These are phyloP conservation scores for Brassica napus DNA, from an alignment of 345 rosid genomes.

Conservation along the genomic window DNA sequence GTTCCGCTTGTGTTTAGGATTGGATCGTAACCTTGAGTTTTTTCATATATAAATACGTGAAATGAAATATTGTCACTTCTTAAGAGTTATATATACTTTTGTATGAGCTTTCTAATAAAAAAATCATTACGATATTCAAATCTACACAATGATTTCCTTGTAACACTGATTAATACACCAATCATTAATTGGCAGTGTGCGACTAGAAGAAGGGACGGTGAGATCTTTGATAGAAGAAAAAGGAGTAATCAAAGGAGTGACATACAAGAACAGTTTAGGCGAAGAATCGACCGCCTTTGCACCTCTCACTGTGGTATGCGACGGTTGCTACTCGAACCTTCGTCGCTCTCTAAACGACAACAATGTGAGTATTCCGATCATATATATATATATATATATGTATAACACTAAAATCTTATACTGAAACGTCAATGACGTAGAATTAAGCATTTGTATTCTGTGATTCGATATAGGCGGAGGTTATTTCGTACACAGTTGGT, in stretches of 20 bases:
- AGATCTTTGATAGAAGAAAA: conserved; percentile 52
- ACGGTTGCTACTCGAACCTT: conserved; percentile 53
- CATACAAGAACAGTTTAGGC: conserved; percentile 41
- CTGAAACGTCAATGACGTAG: background rate
- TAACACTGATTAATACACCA: background rate
- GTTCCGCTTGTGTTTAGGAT: too few species aligned
- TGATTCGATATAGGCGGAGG: conserved; percentile 41
- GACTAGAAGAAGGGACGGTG: conserved; percentile 50
- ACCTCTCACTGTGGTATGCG: conserved; percentile 57
- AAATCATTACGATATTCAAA: too few species aligned
- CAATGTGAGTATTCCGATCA: conserved; percentile 28
- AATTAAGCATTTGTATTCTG: background rate
- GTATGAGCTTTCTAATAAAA: too few species aligned
- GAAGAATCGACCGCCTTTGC: conserved; percentile 43
- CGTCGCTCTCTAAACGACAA: conserved; percentile 49
- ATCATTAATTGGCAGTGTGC: conserved; percentile 39
- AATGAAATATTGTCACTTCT: too few species aligned
- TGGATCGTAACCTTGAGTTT: too few species aligned
- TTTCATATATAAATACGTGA: too few species aligned
- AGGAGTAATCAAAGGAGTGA: conserved; percentile 49
- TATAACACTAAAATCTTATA: background rate
- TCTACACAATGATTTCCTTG: background rate
- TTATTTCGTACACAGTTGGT: conserved; percentile 45
- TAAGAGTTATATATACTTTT: too few species aligned
- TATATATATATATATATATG: too few species aligned